phyloP scores from a whole-genome alignment of 768 basidiomycete species.

The Clathrus columnatus region DNA sequence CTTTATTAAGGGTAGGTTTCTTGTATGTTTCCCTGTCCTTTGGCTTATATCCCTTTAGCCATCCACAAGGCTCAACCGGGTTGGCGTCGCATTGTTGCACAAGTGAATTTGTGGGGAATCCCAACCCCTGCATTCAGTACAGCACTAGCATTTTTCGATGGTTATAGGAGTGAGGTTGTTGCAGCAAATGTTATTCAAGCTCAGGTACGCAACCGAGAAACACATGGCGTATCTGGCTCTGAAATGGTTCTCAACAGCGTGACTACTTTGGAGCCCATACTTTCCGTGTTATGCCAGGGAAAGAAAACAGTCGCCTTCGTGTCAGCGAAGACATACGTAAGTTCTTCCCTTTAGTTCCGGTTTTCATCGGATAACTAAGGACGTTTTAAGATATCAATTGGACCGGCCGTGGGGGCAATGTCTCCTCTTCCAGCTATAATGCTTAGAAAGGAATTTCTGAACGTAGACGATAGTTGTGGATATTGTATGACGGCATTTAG shows the following conservation, averaged over 20 bases:
- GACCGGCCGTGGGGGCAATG: constrained; percentile 96
- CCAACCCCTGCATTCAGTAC: constrained; percentile 97
- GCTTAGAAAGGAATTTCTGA: constrained; percentile 33
- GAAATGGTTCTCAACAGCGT: constrained; percentile 43
- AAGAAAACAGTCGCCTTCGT: constrained; percentile 79
- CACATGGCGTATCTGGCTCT: neutral
- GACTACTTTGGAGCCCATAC: constrained; percentile 99
- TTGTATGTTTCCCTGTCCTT: neutral
- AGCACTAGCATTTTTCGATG: constrained; percentile 97
- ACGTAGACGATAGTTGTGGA: neutral
- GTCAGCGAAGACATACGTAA: constrained; percentile 79
- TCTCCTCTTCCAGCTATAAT: constrained; percentile 81
- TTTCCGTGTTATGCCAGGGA: constrained; percentile 88
- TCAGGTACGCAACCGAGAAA: constrained; percentile 43
- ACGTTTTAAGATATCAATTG: constrained; percentile 80
- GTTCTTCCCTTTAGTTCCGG: constrained; percentile 27
- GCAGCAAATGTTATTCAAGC: constrained; percentile 94
- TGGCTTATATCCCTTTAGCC: constrained; percentile 35
- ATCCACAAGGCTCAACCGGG: constrained; percentile 93
- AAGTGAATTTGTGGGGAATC: constrained; percentile 95
- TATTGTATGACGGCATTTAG: neutral
- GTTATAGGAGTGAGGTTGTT: constrained; percentile 91
- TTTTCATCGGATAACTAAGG: constrained; percentile 11
- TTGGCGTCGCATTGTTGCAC: constrained; percentile 95
- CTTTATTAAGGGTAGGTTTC: constrained; percentile 76